Conservation (phyloP, 164 flowering plant species). For the Protea cynaroides region DNA sequence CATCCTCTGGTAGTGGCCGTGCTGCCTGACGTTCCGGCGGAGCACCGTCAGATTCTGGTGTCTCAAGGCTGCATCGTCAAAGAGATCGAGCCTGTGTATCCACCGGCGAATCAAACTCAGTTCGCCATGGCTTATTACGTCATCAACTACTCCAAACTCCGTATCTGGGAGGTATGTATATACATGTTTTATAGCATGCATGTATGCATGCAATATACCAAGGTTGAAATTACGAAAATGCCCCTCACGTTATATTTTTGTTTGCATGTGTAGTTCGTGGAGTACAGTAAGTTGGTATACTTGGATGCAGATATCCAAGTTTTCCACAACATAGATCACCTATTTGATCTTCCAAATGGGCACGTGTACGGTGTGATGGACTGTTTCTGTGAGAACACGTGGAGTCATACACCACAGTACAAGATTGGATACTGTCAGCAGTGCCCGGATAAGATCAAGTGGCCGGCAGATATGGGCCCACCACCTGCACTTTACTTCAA, state of each 20-base stretch:
- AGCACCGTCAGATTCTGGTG: slow-evolving; percentile 42
- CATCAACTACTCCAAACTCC: slow-evolving; percentile 78
- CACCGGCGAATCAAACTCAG: slow-evolving; percentile 52
- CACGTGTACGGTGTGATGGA: slow-evolving; percentile 68
- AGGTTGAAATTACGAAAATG: neutral
- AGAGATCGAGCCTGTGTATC: slow-evolving; percentile 58
- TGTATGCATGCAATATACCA: neutral
- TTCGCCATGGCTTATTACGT: slow-evolving; percentile 73
- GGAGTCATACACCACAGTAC: slow-evolving; percentile 55
- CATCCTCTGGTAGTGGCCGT: slow-evolving; percentile 61
- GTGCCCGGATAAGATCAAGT: slow-evolving; percentile 52
- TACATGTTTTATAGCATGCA: neutral
- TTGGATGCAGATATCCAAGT: slow-evolving; percentile 83
- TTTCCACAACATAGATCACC: slow-evolving; percentile 62
- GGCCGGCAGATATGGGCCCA: slow-evolving; percentile 49
- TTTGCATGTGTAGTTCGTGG: slow-evolving; percentile 46
- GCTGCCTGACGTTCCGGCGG: slow-evolving; percentile 54
- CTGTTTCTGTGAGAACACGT: slow-evolving; percentile 73
- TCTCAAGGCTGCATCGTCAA: slow-evolving; percentile 60
- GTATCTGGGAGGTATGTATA: slow-evolving; percentile 84
- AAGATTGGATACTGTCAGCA: slow-evolving; percentile 78
- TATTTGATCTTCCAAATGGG: slow-evolving; percentile 53
- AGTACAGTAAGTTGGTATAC: slow-evolving; percentile 74
- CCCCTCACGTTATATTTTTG: neutral
- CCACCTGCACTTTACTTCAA: slow-evolving; percentile 66